These are phyloP conservation scores for Leptomonas seymouri DNA, from an alignment of 208 protist species.

Conservation along the genomic window DNA sequence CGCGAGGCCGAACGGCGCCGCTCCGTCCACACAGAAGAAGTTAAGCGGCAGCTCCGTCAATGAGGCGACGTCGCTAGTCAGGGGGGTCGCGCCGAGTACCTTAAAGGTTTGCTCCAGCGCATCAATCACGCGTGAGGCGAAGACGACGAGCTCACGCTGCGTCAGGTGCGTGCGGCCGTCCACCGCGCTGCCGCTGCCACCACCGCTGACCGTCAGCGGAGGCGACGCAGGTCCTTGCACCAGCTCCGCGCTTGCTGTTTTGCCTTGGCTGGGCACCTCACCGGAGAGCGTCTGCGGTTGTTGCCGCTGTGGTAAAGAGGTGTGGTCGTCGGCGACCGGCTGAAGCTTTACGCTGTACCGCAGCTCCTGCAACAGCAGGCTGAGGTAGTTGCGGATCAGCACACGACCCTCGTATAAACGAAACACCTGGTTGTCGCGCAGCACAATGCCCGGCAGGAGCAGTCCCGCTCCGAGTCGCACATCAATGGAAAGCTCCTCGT, in stretches of 20 bases:
- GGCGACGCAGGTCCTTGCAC: neutral
- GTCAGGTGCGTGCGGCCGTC: conserved; percentile 27
- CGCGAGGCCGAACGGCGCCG: conserved; percentile 10
- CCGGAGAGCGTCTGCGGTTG: neutral
- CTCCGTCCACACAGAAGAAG: conserved; percentile 40
- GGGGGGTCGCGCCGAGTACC: conserved; percentile 43
- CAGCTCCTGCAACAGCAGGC: conserved; percentile 33
- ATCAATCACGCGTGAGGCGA: conserved; percentile 38
- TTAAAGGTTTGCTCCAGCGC: conserved; percentile 67
- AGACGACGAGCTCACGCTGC: conserved; percentile 37
- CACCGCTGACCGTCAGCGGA: neutral
- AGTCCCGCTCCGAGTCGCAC: conserved; percentile 46
- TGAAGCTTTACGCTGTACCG: conserved; percentile 24
- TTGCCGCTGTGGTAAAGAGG: neutral
- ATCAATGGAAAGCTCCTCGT: conserved; percentile 38
- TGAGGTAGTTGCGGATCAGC: conserved; percentile 56
- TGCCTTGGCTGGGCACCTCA: neutral
- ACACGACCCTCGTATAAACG: conserved; percentile 59
- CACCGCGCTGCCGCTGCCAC: neutral
- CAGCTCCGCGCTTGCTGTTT: neutral
- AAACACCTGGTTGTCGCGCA: conserved; percentile 54
- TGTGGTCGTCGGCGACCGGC: neutral
- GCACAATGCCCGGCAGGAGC: conserved; percentile 48
- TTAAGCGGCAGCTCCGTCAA: conserved; percentile 70
- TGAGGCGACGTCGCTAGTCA: conserved; percentile 61